Evolutionary conservation across 345 rosid species (phyloP).

Genomic region (Brassica cretica): DNA sequence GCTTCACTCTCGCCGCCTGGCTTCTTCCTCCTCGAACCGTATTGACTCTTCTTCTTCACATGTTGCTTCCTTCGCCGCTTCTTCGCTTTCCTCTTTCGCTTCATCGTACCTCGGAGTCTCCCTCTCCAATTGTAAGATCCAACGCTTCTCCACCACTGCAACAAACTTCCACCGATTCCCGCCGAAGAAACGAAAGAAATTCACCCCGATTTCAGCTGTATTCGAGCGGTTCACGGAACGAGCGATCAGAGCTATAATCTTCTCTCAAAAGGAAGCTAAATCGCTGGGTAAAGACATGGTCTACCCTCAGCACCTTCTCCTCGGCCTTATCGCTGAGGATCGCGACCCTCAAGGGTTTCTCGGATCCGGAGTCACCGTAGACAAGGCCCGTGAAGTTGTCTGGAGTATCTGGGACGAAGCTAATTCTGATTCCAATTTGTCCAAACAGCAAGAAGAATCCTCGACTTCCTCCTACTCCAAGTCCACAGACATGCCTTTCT

Average conservation of each 20-base stretch:
- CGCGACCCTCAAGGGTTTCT: slow-evolving; percentile 81
- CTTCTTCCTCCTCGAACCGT: slow-evolving; percentile 19
- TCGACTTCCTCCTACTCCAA: slow-evolving; percentile 35
- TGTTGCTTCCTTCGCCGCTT: slow-evolving; percentile 32
- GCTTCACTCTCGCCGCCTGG: slow-evolving; percentile 49
- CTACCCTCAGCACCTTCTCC: slow-evolving; percentile 73
- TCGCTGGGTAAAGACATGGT: slow-evolving; percentile 80
- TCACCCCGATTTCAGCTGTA: slow-evolving; percentile 58
- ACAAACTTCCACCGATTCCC: not conserved
- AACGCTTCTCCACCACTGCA: slow-evolving; percentile 25
- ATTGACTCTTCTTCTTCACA: slow-evolving; percentile 2
- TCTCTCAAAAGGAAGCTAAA: slow-evolving; percentile 83
- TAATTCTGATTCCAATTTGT: not conserved
- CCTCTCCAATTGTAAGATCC: slow-evolving; percentile 40
- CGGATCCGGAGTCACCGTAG: slow-evolving; percentile 68
- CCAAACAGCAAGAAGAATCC: no score
- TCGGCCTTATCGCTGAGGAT: slow-evolving; percentile 80
- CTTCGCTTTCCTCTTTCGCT: slow-evolving; percentile 46
- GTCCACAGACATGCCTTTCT: slow-evolving; percentile 68
- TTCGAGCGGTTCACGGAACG: slow-evolving; percentile 82
- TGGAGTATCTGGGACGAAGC: slow-evolving; percentile 58
- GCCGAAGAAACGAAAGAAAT: slow-evolving; percentile 44
- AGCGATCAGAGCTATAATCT: slow-evolving; percentile 74
- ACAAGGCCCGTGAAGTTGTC: slow-evolving; percentile 73
- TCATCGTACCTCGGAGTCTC: slow-evolving; percentile 61